These are phyloP conservation scores for Colletotrichum sp. DNA, from an alignment of 2,329 filamentous ascomycete genomes.

Conservation along the genomic window DNA sequence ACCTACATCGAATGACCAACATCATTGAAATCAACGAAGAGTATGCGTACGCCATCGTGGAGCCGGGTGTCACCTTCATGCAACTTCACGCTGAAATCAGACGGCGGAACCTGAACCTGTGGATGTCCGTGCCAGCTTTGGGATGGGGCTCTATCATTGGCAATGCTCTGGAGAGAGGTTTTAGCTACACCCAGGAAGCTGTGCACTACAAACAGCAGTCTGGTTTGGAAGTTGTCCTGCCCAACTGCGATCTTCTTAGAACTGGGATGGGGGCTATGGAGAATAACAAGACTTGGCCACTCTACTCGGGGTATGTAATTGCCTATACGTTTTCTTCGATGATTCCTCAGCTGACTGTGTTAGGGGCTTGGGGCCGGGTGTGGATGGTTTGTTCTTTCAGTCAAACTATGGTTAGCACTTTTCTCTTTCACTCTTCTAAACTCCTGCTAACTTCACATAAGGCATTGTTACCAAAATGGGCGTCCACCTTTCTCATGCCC, in stretches of 20 bases:
- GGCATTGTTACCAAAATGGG: not conserved
- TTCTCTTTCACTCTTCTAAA: not conserved
- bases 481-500: not conserved
- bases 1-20: constrained; percentile 46
- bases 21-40: constrained; percentile 46
- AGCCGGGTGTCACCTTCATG: constrained; percentile 49
- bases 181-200: constrained; percentile 29
- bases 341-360: not conserved
- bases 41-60: constrained; percentile 47
- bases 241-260: constrained; percentile 38
- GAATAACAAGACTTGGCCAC: constrained; percentile 7
- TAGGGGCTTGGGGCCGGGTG: constrained; percentile 19
- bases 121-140: constrained; percentile 49
- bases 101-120: constrained; percentile 41
- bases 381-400: constrained; percentile 20
- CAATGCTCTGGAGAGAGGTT: constrained; percentile 37
- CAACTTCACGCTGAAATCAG: constrained; percentile 38
- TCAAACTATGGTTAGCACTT: not conserved
- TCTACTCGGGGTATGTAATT: not conserved
- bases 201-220: constrained; percentile 45
- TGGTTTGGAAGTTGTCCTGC: constrained; percentile 46
- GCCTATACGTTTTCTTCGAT: not conserved
- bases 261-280: constrained; percentile 45
- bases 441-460: not conserved
- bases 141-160: constrained; percentile 18